phyloP scores from a whole-genome alignment of 1,284 basidiomycete genomes.

The Blastosporella zonata region DNA sequence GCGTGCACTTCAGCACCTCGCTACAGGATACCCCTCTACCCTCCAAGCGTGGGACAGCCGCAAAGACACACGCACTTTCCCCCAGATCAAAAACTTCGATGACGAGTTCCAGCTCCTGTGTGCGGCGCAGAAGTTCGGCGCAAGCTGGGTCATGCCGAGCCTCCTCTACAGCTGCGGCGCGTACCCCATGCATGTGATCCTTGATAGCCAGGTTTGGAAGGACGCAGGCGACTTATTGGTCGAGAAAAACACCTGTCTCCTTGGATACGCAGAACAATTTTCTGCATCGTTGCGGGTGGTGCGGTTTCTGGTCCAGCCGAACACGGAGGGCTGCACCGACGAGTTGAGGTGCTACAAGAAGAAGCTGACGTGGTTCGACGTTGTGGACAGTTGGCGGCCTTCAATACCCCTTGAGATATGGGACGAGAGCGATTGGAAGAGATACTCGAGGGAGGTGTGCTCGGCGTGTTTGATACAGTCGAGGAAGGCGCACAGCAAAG shows the following conservation, averaged over 20 bases:
- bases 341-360: slow-evolving; percentile 11
- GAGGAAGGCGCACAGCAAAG: slow-evolving; percentile 15
- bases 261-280: slow-evolving; percentile 18
- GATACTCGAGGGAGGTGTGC: slow-evolving; percentile 18
- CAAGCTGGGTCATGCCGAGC: slow-evolving; percentile 20
- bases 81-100: slow-evolving; percentile 11
- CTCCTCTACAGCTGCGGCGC: slow-evolving; percentile 21
- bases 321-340: slow-evolving; percentile 1
- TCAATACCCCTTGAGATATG: slow-evolving; percentile 19
- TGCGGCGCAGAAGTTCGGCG: slow-evolving; percentile 12
- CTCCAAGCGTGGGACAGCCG: slow-evolving; percentile 27
- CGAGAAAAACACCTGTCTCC: slow-evolving; percentile 15
- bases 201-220: slow-evolving; percentile 17
- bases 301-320: slow-evolving; percentile 14
- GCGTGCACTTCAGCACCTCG: slow-evolving; percentile 26
- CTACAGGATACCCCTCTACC: slow-evolving; percentile 26
- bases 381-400: slow-evolving; percentile 16
- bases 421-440: slow-evolving; percentile 18
- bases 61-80: slow-evolving; percentile 18
- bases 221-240: slow-evolving; percentile 11
- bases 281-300: slow-evolving; percentile 15
- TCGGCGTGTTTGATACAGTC: slow-evolving; percentile 15
- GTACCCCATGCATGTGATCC: slow-evolving; percentile 20
- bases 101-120: slow-evolving; percentile 19
- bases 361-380: slow-evolving; percentile 15